A percentile compares a stretch with the other conserved stretches of the same genome.
Conservation (phyloP, 208 protist genomes). For the Leishmania aethiopica region DNA sequence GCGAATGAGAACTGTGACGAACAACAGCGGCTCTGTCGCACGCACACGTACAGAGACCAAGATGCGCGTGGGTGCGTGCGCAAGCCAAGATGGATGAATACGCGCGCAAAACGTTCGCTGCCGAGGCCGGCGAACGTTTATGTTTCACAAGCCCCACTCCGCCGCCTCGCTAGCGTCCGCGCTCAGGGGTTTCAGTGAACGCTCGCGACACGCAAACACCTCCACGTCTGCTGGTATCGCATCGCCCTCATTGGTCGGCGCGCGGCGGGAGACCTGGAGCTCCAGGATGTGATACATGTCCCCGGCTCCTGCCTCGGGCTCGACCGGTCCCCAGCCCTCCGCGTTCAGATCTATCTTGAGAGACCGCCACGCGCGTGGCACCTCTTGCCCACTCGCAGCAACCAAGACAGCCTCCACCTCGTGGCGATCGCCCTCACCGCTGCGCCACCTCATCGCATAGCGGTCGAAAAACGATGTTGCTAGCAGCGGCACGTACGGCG, state of each 20-base stretch:
- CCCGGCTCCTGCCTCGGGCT: conserved; percentile 33
- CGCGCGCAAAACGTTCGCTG: background rate
- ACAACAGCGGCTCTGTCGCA: background rate
- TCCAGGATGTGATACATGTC: conserved; percentile 35
- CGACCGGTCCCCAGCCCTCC: conserved; percentile 62
- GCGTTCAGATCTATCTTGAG: conserved; percentile 45
- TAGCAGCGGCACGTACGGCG: conserved; percentile 38
- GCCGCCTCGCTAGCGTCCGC: conserved; percentile 2
- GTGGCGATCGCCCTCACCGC: conserved; percentile 1
- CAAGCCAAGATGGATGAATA: background rate
- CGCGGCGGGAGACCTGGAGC: conserved; percentile 1
- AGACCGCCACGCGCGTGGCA: conserved; percentile 24
- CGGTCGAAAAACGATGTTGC: conserved; percentile 50
- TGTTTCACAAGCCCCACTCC: conserved; percentile 2
- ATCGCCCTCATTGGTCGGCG: background rate
- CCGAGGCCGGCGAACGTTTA: too few species aligned
- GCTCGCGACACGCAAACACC: conserved; percentile 14
- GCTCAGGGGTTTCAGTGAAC: conserved; percentile 12
- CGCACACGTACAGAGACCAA: background rate
- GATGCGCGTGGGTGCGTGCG: background rate
- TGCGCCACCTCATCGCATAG: conserved; percentile 39
- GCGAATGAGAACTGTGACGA: background rate
- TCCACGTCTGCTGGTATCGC: background rate
- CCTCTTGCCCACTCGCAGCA: conserved; percentile 31
- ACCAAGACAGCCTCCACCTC: conserved; percentile 17